Evolutionary conservation across 2,329 filamentous ascomycete species (phyloP).

Genomic region (Colletotrichum incanum): DNA sequence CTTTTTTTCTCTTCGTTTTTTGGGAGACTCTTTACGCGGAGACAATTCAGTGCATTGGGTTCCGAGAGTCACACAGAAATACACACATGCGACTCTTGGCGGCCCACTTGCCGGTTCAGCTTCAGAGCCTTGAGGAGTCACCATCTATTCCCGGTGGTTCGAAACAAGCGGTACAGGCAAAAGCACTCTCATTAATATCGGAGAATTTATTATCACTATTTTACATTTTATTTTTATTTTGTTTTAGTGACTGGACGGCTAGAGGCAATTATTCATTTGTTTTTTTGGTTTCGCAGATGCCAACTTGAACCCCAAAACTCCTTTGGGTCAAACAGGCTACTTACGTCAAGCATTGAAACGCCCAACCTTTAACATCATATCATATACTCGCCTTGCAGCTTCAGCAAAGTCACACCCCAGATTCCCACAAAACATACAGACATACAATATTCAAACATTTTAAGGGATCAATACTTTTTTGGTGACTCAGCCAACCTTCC

Average conservation of each 20-base stretch:
- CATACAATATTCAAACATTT: not conserved
- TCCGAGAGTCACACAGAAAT: too few species aligned
- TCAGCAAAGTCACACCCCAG: not conserved
- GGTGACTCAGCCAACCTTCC: not conserved
- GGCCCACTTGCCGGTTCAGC: not conserved
- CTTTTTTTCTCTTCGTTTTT: too few species aligned
- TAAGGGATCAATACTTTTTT: too few species aligned
- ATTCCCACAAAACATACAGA: not conserved
- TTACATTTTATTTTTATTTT: too few species aligned
- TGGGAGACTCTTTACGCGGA: too few species aligned
- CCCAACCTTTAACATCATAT: not conserved
- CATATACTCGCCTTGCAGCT: not conserved
- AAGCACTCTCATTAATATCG: not conserved
- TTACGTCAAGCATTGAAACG: not conserved
- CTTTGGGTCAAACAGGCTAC: not conserved
- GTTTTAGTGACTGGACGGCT: too few species aligned
- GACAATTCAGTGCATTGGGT: too few species aligned
- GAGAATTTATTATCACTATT: too few species aligned
- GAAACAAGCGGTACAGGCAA: not conserved
- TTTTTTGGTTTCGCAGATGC: too few species aligned
- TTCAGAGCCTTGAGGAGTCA: not conserved
- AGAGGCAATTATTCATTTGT: not conserved
- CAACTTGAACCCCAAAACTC: not conserved
- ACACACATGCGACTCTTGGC: not conserved
- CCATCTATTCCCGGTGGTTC: not conserved